Evolutionary conservation across 2,329 filamentous ascomycete genomes (phyloP).

Genomic region (Ceratocystis cubensis): DNA sequence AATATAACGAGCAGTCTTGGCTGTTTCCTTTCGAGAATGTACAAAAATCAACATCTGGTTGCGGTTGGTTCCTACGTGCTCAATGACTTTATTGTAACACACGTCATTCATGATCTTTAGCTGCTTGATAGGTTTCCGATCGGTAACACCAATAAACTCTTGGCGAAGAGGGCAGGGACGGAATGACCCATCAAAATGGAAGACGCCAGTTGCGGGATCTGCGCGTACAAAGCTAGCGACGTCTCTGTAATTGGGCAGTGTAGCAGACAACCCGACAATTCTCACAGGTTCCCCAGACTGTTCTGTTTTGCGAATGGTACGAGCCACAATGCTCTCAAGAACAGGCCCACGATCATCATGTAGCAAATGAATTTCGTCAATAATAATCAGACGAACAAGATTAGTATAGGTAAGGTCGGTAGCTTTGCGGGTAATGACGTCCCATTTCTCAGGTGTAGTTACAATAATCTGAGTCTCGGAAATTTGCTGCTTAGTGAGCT

Average conservation of each 20-base stretch:
- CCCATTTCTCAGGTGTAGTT: slow-evolving; percentile 97
- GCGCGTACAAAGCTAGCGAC: slow-evolving; percentile 92
- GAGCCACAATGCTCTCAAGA: slow-evolving; percentile 88
- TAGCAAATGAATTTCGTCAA: slow-evolving; percentile 94
- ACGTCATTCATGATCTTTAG: slow-evolving; percentile 99
- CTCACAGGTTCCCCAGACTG: slow-evolving; percentile 89
- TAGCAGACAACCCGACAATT: slow-evolving; percentile 84
- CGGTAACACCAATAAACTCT: slow-evolving; percentile 93
- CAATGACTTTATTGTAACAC: slow-evolving; percentile 91
- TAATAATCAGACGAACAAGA: slow-evolving; percentile 88
- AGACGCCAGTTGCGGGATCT: slow-evolving; percentile 71
- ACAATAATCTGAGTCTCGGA: slow-evolving; percentile 96
- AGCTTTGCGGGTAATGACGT: slow-evolving; percentile 95
- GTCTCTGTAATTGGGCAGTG: slow-evolving; percentile 89
- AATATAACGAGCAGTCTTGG: slow-evolving; percentile 92
- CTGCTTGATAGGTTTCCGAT: slow-evolving; percentile 97
- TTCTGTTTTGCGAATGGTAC: slow-evolving; percentile 84
- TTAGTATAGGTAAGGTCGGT: slow-evolving; percentile 96
- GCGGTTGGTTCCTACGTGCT: slow-evolving; percentile 82
- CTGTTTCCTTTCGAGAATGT: slow-evolving; percentile 94
- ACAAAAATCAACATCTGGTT: slow-evolving; percentile 99
- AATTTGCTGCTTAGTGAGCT: slow-evolving; percentile 97
- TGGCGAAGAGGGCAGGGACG: slow-evolving; percentile 88
- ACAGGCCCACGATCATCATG: slow-evolving; percentile 97
- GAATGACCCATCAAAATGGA: slow-evolving; percentile 92